phyloP scores from a whole-genome alignment of 306 rosid species.

The Inga leiocalycina region DNA sequence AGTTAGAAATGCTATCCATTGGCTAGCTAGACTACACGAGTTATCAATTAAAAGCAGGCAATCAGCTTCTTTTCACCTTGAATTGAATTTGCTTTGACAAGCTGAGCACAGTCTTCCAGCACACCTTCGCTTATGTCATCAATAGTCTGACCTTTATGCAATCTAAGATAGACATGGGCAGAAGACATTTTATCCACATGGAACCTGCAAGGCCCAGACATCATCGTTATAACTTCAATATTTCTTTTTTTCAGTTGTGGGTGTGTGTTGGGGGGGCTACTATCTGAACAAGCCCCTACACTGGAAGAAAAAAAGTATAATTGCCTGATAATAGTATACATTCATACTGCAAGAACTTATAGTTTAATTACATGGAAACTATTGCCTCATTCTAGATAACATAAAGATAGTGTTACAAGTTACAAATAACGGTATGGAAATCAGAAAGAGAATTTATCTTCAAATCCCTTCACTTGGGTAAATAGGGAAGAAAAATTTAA shows the following conservation, averaged over 20 bases:
- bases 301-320: background rate
- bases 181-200: constrained; percentile 88
- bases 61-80: constrained; percentile 48
- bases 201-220: constrained; percentile 49
- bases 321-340: background rate
- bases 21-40: background rate
- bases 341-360: background rate
- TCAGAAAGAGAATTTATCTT: background rate
- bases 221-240: background rate
- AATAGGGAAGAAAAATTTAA: background rate
- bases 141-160: constrained; percentile 72
- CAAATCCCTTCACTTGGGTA: background rate
- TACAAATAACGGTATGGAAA: background rate
- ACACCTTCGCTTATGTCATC: constrained; percentile 74
- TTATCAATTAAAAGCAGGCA: constrained; percentile 15
- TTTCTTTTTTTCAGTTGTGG: too few species aligned
- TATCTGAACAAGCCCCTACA: background rate
- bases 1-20: background rate
- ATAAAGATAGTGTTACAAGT: background rate
- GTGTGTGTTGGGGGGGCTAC: too few species aligned
- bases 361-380: background rate
- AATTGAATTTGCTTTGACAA: constrained; percentile 81
- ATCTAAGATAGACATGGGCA: constrained; percentile 75
- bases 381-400: background rate
- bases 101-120: constrained; percentile 78